phyloP scores from a whole-genome alignment of 2,329 filamentous ascomycete genomes.

The Golovinomyces cichoracearum region DNA sequence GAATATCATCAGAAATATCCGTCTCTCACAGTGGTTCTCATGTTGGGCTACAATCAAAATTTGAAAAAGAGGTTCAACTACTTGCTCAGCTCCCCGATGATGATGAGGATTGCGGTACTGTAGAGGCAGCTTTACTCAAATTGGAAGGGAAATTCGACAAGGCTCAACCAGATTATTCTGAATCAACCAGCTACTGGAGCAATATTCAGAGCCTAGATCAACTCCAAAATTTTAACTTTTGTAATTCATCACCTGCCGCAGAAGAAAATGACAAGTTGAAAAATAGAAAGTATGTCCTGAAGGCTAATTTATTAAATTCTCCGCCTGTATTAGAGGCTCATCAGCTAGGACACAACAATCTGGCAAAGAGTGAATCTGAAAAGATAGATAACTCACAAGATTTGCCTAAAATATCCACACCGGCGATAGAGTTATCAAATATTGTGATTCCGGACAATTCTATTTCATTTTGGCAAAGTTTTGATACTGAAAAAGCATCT shows the following conservation, averaged over 20 bases:
- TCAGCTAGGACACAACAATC: constrained; percentile 4
- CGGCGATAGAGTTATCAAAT: not conserved
- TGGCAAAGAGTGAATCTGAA: not conserved
- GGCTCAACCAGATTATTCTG: constrained; percentile 6
- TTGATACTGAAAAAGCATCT: not conserved
- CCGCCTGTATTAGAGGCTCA: constrained; percentile 11
- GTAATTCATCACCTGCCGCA: not conserved
- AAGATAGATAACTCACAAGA: not conserved
- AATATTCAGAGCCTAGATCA: not conserved
- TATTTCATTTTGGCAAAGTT: not conserved
- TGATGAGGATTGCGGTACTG: constrained; percentile 49
- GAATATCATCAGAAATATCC: not conserved
- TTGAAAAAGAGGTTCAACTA: constrained; percentile 67
- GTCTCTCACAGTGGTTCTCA: constrained; percentile 14
- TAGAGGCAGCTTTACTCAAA: constrained; percentile 79
- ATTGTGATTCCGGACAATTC: not conserved
- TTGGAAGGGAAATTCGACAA: constrained; percentile 65
- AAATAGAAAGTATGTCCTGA: constrained; percentile 22
- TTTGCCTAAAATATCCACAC: not conserved
- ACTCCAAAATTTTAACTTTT: not conserved
- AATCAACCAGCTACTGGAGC: constrained; percentile 1
- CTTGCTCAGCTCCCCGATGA: constrained; percentile 78
- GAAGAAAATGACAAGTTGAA: constrained; percentile 19
- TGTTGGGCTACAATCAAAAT: constrained; percentile 19
- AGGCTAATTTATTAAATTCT: constrained; percentile 17